These are phyloP conservation scores for Eutrema heterophyllum DNA, from an alignment of 345 rosid genomes.

Conservation along the genomic window DNA sequence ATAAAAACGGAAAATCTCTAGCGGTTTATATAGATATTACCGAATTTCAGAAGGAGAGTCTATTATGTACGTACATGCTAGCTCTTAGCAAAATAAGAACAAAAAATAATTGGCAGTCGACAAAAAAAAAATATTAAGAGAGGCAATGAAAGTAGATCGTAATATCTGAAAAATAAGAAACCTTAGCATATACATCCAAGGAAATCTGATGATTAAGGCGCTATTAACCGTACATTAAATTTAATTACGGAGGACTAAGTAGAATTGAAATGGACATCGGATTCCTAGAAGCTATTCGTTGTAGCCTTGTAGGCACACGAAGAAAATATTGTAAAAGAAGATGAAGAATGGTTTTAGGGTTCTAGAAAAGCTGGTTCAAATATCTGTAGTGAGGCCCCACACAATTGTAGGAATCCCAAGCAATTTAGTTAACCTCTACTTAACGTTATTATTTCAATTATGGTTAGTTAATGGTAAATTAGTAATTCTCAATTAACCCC, in stretches of 20 bases:
- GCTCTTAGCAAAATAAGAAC: background rate
- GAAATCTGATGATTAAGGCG: background rate
- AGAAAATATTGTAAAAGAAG: slow-evolving; percentile 5
- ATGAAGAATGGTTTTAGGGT: slow-evolving; percentile 29
- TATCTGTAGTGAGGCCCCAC: slow-evolving; percentile 43
- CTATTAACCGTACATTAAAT: background rate
- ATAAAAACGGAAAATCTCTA: background rate
- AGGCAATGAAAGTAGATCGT: background rate
- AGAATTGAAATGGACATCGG: slow-evolving; percentile 46
- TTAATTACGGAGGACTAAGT: background rate
- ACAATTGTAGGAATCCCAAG: slow-evolving; percentile 57
- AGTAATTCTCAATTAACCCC: too few species aligned
- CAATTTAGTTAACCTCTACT: slow-evolving; percentile 32
- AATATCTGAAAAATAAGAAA: background rate
- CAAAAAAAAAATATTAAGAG: background rate
- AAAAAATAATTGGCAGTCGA: background rate
- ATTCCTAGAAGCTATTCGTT: slow-evolving; percentile 41
- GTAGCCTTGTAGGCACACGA: slow-evolving; percentile 26
- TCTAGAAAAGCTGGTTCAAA: slow-evolving; percentile 51
- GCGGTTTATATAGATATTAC: background rate
- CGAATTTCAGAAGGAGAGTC: background rate
- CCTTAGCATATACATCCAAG: background rate
- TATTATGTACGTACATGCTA: background rate
- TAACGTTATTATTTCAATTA: background rate
- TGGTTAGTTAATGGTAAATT: background rate